Base-by-base conservation (phyloP, 2,329 filamentous ascomycete genomes). In the Sporothrix phasma region DNA sequence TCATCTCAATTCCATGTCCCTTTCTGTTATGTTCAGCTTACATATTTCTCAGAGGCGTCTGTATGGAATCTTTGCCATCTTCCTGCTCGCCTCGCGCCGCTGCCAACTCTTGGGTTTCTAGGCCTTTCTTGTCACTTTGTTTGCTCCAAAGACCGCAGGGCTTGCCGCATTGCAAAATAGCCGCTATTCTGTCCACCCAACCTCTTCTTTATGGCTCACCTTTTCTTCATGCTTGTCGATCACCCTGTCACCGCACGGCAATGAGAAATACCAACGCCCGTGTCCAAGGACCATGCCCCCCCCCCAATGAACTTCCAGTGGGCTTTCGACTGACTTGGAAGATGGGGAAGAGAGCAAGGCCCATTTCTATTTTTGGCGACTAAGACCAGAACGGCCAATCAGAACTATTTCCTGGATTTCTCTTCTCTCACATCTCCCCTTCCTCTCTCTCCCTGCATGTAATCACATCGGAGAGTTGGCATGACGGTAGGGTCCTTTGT, bases 331-430 rank as follows among this genome's bases (percentile, higher is more conserved):
- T n/a, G 54, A 24, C 54, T 19, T 43, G 37, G 54, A 39, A 26
- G 31, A 39, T 39, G 31, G 51, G 29, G 49, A n/a, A 31, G 1
- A n/a, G 26, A 37, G 29, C 37, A 24, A 6, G 45, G 47, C 24
- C 6, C 24, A 6, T n/a, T 53, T 58, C 37, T 58, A 58, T 58
- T 58, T 58, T 58, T 58, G 54, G 37, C 54, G 22, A 58, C 34
- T 26, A 29, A 13, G n/a, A 39, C 19, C 47, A 7, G 13, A 31
- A 17, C 31, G 31, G 19, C 51, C 51, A 24, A 56, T 56, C 51
- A 56, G 51, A 29, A 31, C 29, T 54, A 29, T 54, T 54, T 54
- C 29, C 29, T 37, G n/a, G n/a, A n/a, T 34, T 17, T 7, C 26
- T 17, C 5, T n/a, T 29, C 26, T 15, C 26, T 15, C 5, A 31